Evolutionary conservation across 768 basidiomycete species (phyloP), one percentile per base, ranked within the genome.

Genomic region (Lentinula raphanica): DNA sequence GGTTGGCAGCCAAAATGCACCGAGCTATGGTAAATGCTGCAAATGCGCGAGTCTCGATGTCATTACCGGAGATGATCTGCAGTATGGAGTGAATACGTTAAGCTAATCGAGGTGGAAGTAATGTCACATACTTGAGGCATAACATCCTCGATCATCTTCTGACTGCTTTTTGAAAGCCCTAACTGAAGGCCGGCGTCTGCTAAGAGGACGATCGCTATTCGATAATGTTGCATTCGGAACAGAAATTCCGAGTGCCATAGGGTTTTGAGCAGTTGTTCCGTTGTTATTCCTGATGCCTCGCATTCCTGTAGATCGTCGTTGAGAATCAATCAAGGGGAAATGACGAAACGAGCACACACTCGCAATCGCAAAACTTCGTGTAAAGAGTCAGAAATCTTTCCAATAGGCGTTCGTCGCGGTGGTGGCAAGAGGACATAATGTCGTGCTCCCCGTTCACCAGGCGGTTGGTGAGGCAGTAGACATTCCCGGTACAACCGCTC

Each of bases 81-180:
- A 48, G 21, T 13, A 51, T 9, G 40, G 11, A 23, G 40, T n/a
- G 13, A 15, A 28, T 25, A 27, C 56, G 11, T 25, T 32, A 49
- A 28, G 39, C 28, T 19, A 19, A 38, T 40, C 23, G 29, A 38
- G 62, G 74, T n/a, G n/a, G n/a, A n/a, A n/a, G n/a, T n/a, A n/a
- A n/a, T n/a, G n/a, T n/a, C n/a, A n/a, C n/a, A 59, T 58, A 87
- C 92, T 74, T 93, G 92, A 21, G 92, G 92, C 77, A 93, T 80
- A 46, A 92, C 83, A 59, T 89, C 90, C 49, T 91, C 86, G 46
- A 94, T 63, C 50, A 92, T 77, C 58, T 76, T 78, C 61, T 73
- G 76, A 58, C 83, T 85, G 59, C 83, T 79, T 64, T 82, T 80
- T 13, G 86, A 80, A 80, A 92, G 83, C 15, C 85, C 87, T 66